These are phyloP conservation scores for Nepenthes mirabilis DNA, from an alignment of 148 eudicot genomes.

Conservation along the genomic window DNA sequence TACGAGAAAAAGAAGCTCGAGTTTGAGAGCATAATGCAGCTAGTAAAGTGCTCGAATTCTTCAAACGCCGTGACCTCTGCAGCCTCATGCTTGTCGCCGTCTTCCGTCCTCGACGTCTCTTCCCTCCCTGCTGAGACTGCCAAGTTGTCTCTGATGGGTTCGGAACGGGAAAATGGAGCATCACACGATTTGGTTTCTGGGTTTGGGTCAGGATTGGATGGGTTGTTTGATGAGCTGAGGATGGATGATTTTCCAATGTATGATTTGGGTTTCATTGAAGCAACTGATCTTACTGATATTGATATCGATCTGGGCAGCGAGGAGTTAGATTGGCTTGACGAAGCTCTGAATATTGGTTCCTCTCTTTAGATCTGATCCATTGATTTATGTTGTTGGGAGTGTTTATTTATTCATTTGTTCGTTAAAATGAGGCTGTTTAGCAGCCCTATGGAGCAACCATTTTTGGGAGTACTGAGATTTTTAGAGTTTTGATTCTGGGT, in stretches of 20 bases:
- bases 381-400: too few species aligned
- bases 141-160: neutral
- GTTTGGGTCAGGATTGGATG: constrained; percentile 5
- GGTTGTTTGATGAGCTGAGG: constrained; percentile 9
- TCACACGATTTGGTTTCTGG: neutral
- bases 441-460: too few species aligned
- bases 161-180: constrained; percentile 1
- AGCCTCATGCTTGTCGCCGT: constrained; percentile 21
- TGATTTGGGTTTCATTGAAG: constrained; percentile 5
- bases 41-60: neutral
- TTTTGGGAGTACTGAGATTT: too few species aligned
- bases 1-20: constrained; percentile 10
- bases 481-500: too few species aligned
- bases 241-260: constrained; percentile 11
- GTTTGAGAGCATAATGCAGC: neutral
- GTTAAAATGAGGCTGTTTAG: too few species aligned
- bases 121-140: neutral
- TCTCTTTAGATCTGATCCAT: too few species aligned
- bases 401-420: too few species aligned
- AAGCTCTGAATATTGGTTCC: constrained; percentile 2
- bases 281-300: constrained; percentile 5
- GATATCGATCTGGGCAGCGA: constrained; percentile 8
- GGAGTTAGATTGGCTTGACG: constrained; percentile 25
- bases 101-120: constrained; percentile 32
- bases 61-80: neutral